Evolutionary conservation across 2,329 filamentous ascomycete species (phyloP).

Genomic region (Neopestalotiopsis rosae): DNA sequence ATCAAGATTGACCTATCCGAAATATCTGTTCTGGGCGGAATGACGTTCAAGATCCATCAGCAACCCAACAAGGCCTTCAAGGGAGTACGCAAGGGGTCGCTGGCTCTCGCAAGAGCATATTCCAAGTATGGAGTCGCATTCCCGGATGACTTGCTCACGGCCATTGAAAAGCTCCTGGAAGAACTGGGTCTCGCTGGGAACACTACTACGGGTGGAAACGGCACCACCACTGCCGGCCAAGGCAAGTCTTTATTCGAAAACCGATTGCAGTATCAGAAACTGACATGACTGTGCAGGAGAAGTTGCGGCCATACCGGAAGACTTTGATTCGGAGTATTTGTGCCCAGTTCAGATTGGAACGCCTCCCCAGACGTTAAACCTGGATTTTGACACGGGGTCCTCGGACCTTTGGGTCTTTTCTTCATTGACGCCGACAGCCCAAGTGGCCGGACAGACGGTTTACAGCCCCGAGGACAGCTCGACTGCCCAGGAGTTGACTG

Average conservation of each 20-base stretch:
- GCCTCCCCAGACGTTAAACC: constrained; percentile 46
- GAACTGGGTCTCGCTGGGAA: constrained; percentile 10
- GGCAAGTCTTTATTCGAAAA: neutral
- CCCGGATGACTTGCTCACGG: constrained; percentile 17
- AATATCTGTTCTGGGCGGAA: constrained; percentile 18
- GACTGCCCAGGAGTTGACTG: constrained; percentile 42
- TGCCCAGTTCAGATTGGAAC: constrained; percentile 42
- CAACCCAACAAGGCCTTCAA: constrained; percentile 16
- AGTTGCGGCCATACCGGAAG: constrained; percentile 34
- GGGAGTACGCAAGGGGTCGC: constrained; percentile 12
- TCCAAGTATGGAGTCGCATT: constrained; percentile 17
- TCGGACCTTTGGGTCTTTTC: constrained; percentile 56
- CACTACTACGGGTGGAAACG: neutral
- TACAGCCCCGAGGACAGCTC: constrained; percentile 46
- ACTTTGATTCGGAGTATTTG: constrained; percentile 39
- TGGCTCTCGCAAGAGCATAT: constrained; percentile 19
- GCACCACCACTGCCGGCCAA: neutral
- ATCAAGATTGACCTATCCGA: constrained; percentile 14
- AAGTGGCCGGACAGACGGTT: constrained; percentile 44
- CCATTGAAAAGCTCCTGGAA: constrained; percentile 13
- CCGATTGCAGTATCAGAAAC: neutral
- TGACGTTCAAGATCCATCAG: constrained; percentile 21
- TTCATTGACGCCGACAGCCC: constrained; percentile 34
- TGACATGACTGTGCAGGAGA: constrained; percentile 26
- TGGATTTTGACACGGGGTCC: constrained; percentile 53